Percentiles rank a stretch among this genome's conserved stretches.
These are phyloP conservation scores for Tinospora cordifolia DNA, from an alignment of 164 flowering plant genomes.

Conservation along the genomic window DNA sequence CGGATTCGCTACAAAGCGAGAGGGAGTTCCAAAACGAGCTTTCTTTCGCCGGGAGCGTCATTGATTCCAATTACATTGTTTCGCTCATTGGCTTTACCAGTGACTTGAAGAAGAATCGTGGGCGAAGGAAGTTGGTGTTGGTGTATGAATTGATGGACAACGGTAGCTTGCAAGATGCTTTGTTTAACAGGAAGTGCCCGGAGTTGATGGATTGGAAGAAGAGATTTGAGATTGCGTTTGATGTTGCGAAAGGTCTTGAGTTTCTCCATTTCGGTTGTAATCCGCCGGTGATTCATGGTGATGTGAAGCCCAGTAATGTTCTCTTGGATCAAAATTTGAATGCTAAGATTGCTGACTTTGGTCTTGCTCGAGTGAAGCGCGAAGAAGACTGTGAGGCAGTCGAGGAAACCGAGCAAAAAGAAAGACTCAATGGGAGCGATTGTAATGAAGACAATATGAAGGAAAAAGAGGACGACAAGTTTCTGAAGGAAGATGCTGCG, in stretches of 20 bases:
- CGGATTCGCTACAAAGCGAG: slow-evolving; percentile 70
- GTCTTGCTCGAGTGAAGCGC: slow-evolving; percentile 48
- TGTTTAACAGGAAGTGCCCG: slow-evolving; percentile 45
- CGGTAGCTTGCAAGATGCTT: slow-evolving; percentile 74
- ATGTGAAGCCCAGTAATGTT: neutral
- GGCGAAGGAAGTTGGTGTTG: slow-evolving; percentile 27
- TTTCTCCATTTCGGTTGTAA: slow-evolving; percentile 55
- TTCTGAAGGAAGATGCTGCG: slow-evolving; percentile 46
- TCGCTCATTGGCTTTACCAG: slow-evolving; percentile 39
- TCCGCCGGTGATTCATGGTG: slow-evolving; percentile 21
- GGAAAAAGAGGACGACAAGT: too few species aligned
- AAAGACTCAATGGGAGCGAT: too few species aligned
- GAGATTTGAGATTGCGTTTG: slow-evolving; percentile 37
- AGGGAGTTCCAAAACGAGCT: slow-evolving; percentile 84
- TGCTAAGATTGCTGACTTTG: slow-evolving; percentile 88
- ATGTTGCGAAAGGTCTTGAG: slow-evolving; percentile 53
- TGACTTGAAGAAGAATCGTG: too few species aligned
- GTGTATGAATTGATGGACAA: slow-evolving; percentile 80
- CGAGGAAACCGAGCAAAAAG: too few species aligned
- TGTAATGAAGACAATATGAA: too few species aligned
- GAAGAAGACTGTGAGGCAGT: slow-evolving; percentile 20
- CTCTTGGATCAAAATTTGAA: slow-evolving; percentile 26
- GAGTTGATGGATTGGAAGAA: slow-evolving; percentile 60
- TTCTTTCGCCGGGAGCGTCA: slow-evolving; percentile 28
- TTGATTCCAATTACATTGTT: slow-evolving; percentile 36